These are phyloP conservation scores for Tulasnella calospora DNA, from an alignment of 768 basidiomycete species.

Conservation along the genomic window DNA sequence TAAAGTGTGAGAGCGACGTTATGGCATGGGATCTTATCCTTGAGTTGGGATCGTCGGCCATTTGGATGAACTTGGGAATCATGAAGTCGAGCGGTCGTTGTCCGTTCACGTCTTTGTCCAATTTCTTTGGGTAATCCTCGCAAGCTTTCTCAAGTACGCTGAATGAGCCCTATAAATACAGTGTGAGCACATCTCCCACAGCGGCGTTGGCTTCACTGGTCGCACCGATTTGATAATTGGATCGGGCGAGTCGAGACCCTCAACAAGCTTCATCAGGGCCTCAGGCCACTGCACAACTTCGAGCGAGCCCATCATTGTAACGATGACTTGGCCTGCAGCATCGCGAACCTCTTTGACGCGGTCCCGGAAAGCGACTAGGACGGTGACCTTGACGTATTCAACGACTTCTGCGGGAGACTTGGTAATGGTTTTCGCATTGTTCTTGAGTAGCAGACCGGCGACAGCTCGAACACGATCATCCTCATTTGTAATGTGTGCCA, in stretches of 20 bases:
- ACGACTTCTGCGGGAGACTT: constrained; percentile 60
- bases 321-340: constrained; percentile 89
- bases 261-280: constrained; percentile 79
- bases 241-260: constrained; percentile 71
- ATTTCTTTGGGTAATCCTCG: constrained; percentile 92
- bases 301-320: constrained; percentile 77
- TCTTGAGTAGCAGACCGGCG: constrained; percentile 95
- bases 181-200: constrained; percentile 7
- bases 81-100: constrained; percentile 92
- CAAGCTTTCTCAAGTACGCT: constrained; percentile 92
- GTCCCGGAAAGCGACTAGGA: constrained; percentile 78
- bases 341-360: constrained; percentile 82
- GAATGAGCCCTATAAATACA: constrained; percentile 68
- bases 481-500: constrained; percentile 72
- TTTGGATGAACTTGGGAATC: constrained; percentile 88
- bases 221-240: constrained; percentile 79
- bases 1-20: constrained; percentile 90
- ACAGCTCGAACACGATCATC: constrained; percentile 92
- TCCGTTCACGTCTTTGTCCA: constrained; percentile 90
- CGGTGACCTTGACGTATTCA: constrained; percentile 66
- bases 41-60: constrained; percentile 76
- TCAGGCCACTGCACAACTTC: constrained; percentile 95
- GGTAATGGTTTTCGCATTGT: constrained; percentile 78
- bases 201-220: not conserved
- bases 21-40: constrained; percentile 93